Percentiles rank a stretch among this genome's conserved stretches.
These are phyloP conservation scores for Colletotrichum shisoi DNA, from an alignment of 2,329 filamentous ascomycete species.

Conservation along the genomic window DNA sequence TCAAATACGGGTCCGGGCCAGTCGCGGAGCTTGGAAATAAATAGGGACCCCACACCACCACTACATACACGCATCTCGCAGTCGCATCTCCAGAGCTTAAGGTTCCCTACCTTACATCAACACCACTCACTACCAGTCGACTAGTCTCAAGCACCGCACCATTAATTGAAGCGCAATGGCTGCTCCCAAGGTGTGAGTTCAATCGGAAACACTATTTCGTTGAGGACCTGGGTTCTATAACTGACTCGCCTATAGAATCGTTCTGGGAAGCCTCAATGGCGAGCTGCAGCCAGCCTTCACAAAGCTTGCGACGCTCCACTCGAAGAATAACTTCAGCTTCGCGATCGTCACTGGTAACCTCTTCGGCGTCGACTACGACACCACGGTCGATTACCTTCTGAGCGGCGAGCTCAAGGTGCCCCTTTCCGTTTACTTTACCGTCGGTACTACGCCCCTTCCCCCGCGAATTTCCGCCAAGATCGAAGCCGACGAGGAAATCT, in stretches of 20 bases:
- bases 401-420: constrained; percentile 76
- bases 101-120: constrained; percentile 23
- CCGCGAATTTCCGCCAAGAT: constrained; percentile 74
- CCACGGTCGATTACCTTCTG: constrained; percentile 70
- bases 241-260: constrained; percentile 63
- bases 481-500: constrained; percentile 76
- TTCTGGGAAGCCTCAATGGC: constrained; percentile 84
- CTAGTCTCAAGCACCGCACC: neutral
- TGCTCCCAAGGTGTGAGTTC: constrained; percentile 58
- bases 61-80: constrained; percentile 21
- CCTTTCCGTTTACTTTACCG: constrained; percentile 88
- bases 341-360: constrained; percentile 86
- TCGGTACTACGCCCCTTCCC: constrained; percentile 78
- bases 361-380: constrained; percentile 70
- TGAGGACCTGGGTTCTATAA: neutral
- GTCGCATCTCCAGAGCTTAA: constrained; percentile 31
- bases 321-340: constrained; percentile 87
- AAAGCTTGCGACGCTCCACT: constrained; percentile 81
- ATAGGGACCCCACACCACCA: constrained; percentile 20
- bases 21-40: constrained; percentile 11
- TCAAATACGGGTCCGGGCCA: constrained; percentile 2
- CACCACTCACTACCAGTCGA: constrained; percentile 16
- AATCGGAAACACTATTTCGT: neutral
- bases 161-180: constrained; percentile 50
- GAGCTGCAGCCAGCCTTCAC: constrained; percentile 77